phyloP scores from a whole-genome alignment of 192 early-diverging fungal genomes.

The Rhizoclosmatium globosum region DNA sequence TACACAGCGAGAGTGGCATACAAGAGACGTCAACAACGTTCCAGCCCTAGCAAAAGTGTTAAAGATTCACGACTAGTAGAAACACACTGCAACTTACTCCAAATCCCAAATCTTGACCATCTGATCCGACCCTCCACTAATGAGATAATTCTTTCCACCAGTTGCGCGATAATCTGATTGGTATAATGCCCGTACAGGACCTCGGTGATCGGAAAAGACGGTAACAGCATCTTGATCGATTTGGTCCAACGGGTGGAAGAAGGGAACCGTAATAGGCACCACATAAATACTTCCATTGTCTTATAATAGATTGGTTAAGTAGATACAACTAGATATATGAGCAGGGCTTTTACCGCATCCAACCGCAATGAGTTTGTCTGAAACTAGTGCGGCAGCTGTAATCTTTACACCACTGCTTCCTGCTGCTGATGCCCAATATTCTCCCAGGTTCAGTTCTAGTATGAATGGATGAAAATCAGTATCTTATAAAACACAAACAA shows the following conservation, averaged over 20 bases:
- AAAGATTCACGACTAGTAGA: not conserved
- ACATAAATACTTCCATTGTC: slow-evolving; percentile 71
- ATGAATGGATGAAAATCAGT: not conserved
- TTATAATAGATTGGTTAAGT: slow-evolving; percentile 27
- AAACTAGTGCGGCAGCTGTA: slow-evolving; percentile 58
- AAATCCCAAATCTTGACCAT: slow-evolving; percentile 78
- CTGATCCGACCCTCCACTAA: slow-evolving; percentile 75
- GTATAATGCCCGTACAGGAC: slow-evolving; percentile 68
- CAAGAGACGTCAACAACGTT: slow-evolving; percentile 62
- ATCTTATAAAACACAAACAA: not conserved
- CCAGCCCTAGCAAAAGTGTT: slow-evolving; percentile 36
- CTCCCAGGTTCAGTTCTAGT: slow-evolving; percentile 10
- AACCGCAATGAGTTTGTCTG: slow-evolving; percentile 68
- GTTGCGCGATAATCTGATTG: slow-evolving; percentile 45
- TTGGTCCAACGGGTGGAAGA: slow-evolving; percentile 44
- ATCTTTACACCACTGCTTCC: slow-evolving; percentile 39
- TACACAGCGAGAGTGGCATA: slow-evolving; percentile 55
- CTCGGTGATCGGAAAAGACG: slow-evolving; percentile 55
- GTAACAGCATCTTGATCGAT: slow-evolving; percentile 25
- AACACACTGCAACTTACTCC: slow-evolving; percentile 55
- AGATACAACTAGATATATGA: no score
- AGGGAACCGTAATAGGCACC: slow-evolving; percentile 51
- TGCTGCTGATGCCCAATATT: slow-evolving; percentile 38
- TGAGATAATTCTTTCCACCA: slow-evolving; percentile 57
- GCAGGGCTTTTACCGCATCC: slow-evolving; percentile 62